Evolutionary conservation across 495 filamentous ascomycete genomes (phyloP), one percentile per base, ranked within the genome.

Genomic region (Aspergillus olivimuriae): DNA sequence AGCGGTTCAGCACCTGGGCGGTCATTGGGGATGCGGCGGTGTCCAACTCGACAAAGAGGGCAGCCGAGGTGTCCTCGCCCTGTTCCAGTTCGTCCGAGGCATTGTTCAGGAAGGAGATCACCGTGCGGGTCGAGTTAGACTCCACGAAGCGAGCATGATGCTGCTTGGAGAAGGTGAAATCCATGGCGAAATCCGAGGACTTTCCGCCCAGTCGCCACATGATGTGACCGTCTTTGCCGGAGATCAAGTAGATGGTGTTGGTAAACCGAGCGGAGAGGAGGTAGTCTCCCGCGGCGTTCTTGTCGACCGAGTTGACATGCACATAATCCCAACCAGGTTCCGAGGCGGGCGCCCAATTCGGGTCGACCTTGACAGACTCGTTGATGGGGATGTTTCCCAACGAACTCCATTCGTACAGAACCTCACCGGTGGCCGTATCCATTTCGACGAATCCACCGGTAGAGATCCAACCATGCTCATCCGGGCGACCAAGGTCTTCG

Each of bases 91-190:
- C 65, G 49, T 72, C 71, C 38, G 64, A 66, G 33, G 65, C 72
- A 48, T 81, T 81, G 60, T 81, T 77, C 53, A 74, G 66, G 23
- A 81, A 48, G 11, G 74, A 74, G 26, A 81, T 65, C 20, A 65
- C 61, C 26, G 72, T 68, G 42, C 65, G 55, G 10, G 73, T 76
- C n/a, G 62, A 61, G 48, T 74, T 60, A 15, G 76, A 69, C 14
- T 63, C 63, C 37, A 78, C 43, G 52, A 74, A 80, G 15, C 76
- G 70, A 10, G 72, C 78, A 52, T 82, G 71, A 48, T 83, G 79
- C 56, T 83, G 79, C 50, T 70, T 75, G 28, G 72, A 73, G 57
- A 83, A 82, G 1, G 68, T 60, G 51, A 76, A 75, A 46, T 72
- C 66, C 23, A 56, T 48, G 20, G 52, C 44, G 32, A 77, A 74